Evolutionary conservation across 768 basidiomycete species (phyloP), one percentile per base, ranked within the genome.

Genomic region (Trametes punicea): DNA sequence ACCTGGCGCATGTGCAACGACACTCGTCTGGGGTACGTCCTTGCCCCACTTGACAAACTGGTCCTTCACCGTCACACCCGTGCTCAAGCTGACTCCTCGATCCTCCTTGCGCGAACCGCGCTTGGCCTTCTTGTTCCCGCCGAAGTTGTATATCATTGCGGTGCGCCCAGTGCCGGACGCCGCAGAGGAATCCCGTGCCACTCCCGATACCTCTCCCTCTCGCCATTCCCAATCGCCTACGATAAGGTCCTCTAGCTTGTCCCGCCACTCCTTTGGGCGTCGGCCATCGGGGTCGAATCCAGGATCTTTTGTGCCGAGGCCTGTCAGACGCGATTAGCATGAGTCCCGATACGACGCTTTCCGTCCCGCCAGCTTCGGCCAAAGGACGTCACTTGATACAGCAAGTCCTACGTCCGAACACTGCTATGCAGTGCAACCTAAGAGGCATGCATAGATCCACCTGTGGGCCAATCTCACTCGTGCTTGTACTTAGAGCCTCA

Each of bases 201-300:
- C 63, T 10, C 83, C 80, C 1, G 83, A 81, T 40, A 87, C 77
- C 46, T 81, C 74, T 1, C 75, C 77, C 21, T 79, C 77, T 7
- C 84, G 81, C 85, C 86, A 87, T 9, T 69, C 69, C 86, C 87
- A 90, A 45, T 81, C 75, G 4, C 89, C 89, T 41, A 79, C 87
- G 11, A 90, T 82, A n/a, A 77, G 69, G 1, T 72, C 66, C 67
- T 91, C 88, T 31, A 87, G 72, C 4, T 66, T 55, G 59, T 87
- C 85, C 46, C 82, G 72, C 77, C 78, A 83, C 20, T 78, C 77
- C 18, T 69, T 66, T 9, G 77, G 75, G 60, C 77, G 72, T 15
- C 82, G 71, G 10, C 81, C 81, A 62, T 86, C 73, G 7, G 73
- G 71, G 57, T 79, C 78, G 50, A 79, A 69, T 18, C 79, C 79